Evolutionary conservation across 305 asterid species (phyloP).

Genomic region (Solanum hybrid): DNA sequence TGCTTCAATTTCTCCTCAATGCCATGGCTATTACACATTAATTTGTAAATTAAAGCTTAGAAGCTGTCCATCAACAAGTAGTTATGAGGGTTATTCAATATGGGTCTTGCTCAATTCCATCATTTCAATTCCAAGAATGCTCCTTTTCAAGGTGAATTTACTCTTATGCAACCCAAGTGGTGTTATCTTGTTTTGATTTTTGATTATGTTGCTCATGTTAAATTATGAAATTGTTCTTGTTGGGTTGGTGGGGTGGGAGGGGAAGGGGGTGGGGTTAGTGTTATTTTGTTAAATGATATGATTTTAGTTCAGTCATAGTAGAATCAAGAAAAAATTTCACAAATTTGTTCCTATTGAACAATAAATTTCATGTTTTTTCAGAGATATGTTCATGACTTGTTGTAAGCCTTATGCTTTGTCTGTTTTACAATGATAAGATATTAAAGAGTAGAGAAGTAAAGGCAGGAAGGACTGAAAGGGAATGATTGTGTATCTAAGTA

Average conservation of each 20-base stretch:
- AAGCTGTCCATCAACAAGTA: background rate
- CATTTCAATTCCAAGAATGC: constrained; percentile 1
- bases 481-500: background rate
- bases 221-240: background rate
- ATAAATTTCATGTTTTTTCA: background rate
- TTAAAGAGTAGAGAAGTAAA: background rate
- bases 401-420: background rate
- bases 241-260: background rate
- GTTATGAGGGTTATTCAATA: constrained; percentile 10
- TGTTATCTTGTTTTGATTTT: background rate
- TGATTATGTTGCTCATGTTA: background rate
- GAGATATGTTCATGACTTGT: background rate
- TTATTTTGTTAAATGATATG: background rate
- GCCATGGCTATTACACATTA: background rate
- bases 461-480: background rate
- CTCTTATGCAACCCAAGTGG: background rate
- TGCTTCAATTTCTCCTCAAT: background rate
- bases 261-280: background rate
- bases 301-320: background rate
- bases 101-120: constrained; percentile 13
- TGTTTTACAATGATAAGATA: background rate
- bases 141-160: constrained; percentile 11
- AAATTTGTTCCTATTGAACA: background rate
- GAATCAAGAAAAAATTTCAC: background rate
- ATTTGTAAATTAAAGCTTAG: background rate